Percentiles rank a stretch among this genome's conserved stretches.
Conservation (phyloP, 2,329 filamentous ascomycete species). For the Fusarium pseudocircinatum region DNA sequence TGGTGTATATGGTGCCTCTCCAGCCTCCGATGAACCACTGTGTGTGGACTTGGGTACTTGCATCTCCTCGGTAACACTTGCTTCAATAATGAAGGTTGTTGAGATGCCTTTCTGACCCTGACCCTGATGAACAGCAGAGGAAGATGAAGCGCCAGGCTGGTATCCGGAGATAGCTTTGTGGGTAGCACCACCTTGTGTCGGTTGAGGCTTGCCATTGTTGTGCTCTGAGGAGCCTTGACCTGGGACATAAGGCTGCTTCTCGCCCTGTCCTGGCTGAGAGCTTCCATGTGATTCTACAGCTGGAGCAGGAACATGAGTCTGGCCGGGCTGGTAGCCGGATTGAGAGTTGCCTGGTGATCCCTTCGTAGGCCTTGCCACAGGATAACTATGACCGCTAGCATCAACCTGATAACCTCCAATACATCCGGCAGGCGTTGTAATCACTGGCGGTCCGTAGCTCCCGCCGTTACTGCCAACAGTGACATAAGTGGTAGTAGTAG, state of each 20-base stretch:
- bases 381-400: not conserved
- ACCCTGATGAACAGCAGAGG: not conserved
- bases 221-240: not conserved
- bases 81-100: not conserved
- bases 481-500: not conserved
- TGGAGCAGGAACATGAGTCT: not conserved
- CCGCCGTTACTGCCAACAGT: not conserved
- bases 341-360: not conserved
- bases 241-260: not conserved
- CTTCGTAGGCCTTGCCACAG: not conserved
- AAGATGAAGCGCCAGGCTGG: not conserved
- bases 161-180: not conserved
- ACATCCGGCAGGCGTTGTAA: not conserved
- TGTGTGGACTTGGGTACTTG: not conserved
- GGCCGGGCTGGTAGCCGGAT: accelerated
- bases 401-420: not conserved
- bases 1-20: not conserved
- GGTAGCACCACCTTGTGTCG: not conserved
- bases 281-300: not conserved
- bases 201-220: not conserved
- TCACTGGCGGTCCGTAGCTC: not conserved
- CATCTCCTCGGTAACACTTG: not conserved
- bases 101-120: not conserved
- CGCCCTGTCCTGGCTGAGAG: not conserved
- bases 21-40: not conserved